Percentiles rank a stretch among this genome's conserved stretches.
phyloP scores from a whole-genome alignment of 106 monocot genomes.

The Ottelia alismoides region DNA sequence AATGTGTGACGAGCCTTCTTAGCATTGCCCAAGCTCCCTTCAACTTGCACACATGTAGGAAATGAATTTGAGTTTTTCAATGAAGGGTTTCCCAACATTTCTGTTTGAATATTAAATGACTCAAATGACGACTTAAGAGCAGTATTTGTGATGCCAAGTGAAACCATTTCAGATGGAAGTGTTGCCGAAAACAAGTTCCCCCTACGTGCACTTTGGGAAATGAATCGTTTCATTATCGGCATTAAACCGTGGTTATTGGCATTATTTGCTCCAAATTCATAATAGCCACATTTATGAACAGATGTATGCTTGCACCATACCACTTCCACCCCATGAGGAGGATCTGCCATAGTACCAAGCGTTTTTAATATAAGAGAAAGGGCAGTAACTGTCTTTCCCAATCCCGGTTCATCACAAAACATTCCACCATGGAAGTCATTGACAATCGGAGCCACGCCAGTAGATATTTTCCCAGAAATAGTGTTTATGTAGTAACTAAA shows the following conservation, averaged over 20 bases:
- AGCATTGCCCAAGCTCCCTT: conserved; percentile 16
- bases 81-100: conserved; percentile 16
- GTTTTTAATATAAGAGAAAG: conserved; percentile 94
- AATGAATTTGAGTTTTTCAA: conserved; percentile 6
- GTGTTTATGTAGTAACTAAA: conserved; percentile 56
- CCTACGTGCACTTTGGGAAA: too few species aligned
- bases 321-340: conserved; percentile 62
- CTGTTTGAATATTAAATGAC: background rate
- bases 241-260: conserved; percentile 13
- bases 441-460: conserved; percentile 40
- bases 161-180: too few species aligned
- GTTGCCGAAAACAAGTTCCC: too few species aligned
- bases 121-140: conserved; percentile 3
- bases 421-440: conserved; percentile 82
- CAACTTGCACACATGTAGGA: conserved; percentile 22
- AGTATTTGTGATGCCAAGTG: conserved; percentile 2
- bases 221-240: too few species aligned
- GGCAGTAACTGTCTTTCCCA: conserved; percentile 92
- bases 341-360: conserved; percentile 65
- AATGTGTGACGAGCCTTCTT: conserved; percentile 56
- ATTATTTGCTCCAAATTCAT: conserved; percentile 45
- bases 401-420: conserved; percentile 98
- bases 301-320: conserved; percentile 62
- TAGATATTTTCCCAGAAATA: conserved; percentile 59
- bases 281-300: conserved; percentile 62